These are phyloP conservation scores for Syncephalastrum sp. DNA, from an alignment of 371 early-diverging fungal genomes.

Conservation along the genomic window DNA sequence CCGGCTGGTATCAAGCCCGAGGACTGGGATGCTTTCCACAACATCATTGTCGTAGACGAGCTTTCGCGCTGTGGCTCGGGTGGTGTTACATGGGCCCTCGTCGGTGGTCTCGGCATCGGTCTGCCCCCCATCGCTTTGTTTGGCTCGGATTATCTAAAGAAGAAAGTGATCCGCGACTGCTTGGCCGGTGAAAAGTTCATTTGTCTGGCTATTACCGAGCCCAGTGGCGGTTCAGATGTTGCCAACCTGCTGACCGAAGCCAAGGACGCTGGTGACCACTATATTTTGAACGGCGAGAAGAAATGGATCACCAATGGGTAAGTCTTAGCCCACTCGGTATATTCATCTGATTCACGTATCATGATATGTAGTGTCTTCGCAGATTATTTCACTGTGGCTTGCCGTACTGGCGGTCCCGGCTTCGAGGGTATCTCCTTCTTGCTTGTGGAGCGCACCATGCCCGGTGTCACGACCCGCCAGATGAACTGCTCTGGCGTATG, in stretches of 20 bases:
- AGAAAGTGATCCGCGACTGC: constrained; percentile 57
- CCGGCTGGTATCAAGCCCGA: constrained; percentile 49
- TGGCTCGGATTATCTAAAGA: constrained; percentile 59
- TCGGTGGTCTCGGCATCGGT: constrained; percentile 68
- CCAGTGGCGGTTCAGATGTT: constrained; percentile 77
- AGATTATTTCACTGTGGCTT: constrained; percentile 69
- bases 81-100: constrained; percentile 56
- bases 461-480: constrained; percentile 79
- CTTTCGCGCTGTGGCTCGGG: constrained; percentile 83
- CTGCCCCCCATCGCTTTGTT: constrained; percentile 69
- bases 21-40: constrained; percentile 79
- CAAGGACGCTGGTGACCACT: constrained; percentile 53
- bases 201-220: constrained; percentile 70
- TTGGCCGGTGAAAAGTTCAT: constrained; percentile 64
- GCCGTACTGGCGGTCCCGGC: constrained; percentile 78
- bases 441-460: constrained; percentile 77
- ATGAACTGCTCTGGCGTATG: constrained; percentile 78
- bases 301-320: constrained; percentile 86
- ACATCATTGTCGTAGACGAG: constrained; percentile 78
- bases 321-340: neutral
- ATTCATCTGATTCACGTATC: no score
- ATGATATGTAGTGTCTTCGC: constrained; percentile 53
- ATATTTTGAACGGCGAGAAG: constrained; percentile 85
- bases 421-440: constrained; percentile 82
- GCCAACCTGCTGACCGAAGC: constrained; percentile 78